Evolutionary conservation across 805 yeast genomes (phyloP).

Genomic region (Komagataella ulmi): DNA sequence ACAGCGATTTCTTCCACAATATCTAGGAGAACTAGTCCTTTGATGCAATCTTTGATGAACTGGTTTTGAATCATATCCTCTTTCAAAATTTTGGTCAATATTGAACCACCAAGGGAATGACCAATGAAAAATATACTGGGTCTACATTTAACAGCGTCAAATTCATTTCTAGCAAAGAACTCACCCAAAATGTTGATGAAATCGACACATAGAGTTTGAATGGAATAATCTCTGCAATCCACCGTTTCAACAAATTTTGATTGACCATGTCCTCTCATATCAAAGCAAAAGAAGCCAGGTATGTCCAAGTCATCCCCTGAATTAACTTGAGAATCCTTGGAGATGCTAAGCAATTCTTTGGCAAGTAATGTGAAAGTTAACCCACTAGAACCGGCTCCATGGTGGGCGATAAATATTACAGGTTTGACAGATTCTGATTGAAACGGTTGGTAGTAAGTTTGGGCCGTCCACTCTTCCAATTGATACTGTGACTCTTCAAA

Average conservation of each 20-base stretch:
- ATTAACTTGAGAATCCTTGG: constrained; percentile 10
- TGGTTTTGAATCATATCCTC: constrained; percentile 8
- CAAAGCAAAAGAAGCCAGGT: constrained; percentile 62
- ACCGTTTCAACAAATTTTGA: constrained; percentile 19
- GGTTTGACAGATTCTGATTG: constrained; percentile 23
- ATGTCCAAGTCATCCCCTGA: constrained; percentile 14
- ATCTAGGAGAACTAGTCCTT: constrained; percentile 73
- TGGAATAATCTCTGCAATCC: constrained; percentile 21
- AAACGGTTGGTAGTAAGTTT: constrained; percentile 48
- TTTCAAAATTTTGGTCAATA: constrained; percentile 42
- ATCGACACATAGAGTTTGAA: constrained; percentile 46
- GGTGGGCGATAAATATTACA: constrained; percentile 58
- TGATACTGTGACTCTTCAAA: constrained; percentile 1
- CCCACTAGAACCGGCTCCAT: constrained; percentile 92
- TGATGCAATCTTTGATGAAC: constrained; percentile 17
- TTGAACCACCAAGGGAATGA: constrained; percentile 89
- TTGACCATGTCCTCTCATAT: constrained; percentile 77
- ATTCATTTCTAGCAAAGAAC: constrained; percentile 16
- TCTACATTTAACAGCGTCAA: constrained; percentile 6
- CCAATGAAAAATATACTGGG: constrained; percentile 55
- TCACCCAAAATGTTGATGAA: constrained; percentile 30
- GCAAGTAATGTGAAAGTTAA: constrained; percentile 57
- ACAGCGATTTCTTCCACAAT: constrained; percentile 92
- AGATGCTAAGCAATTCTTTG: constrained; percentile 23
- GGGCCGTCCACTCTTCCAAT: constrained; percentile 21